A percentile compares a stretch with the other conserved stretches of the same genome.
Evolutionary conservation across 192 early-diverging fungal species (phyloP).

Genomic region (Coemansia pectinata): DNA sequence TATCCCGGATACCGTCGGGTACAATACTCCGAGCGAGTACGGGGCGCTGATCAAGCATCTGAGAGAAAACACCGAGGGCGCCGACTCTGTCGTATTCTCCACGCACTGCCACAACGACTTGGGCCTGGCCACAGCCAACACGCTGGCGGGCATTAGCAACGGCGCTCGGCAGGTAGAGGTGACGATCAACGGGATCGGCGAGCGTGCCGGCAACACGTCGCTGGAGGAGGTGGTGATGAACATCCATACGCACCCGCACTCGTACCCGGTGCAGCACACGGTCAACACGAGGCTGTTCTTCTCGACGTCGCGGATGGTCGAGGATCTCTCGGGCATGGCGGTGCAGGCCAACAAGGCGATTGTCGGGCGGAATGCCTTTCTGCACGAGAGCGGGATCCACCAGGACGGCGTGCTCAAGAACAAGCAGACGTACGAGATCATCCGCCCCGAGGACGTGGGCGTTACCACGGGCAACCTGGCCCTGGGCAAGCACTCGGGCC

Average conservation of each 20-base stretch:
- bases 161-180: constrained; percentile 97
- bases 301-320: constrained; percentile 86
- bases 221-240: constrained; percentile 97
- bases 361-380: constrained; percentile 94
- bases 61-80: constrained; percentile 69
- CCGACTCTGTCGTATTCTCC: constrained; percentile 76
- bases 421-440: constrained; percentile 96
- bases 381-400: constrained; percentile 98
- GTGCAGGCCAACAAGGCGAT: constrained; percentile 99
- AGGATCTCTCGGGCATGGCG: constrained; percentile 87
- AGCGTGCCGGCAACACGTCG: constrained; percentile 96
- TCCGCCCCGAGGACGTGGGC: constrained; percentile 89
- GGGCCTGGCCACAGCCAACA: constrained; percentile 95
- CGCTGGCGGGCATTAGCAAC: constrained; percentile 83
- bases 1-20: constrained; percentile 98
- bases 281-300: constrained; percentile 89
- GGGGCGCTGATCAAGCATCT: constrained; percentile 84
- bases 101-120: constrained; percentile 99
- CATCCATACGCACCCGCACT: constrained; percentile 86
- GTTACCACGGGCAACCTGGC: constrained; percentile 82
- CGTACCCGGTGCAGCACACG: constrained; percentile 87
- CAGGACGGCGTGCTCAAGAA: constrained; percentile 98
- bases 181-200: constrained; percentile 97
- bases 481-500: constrained; percentile 95
- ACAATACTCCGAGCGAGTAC: constrained; percentile 90